These are phyloP conservation scores for Erythrophleum ivorense DNA, from an alignment of 331 rosid species.

Conservation along the genomic window DNA sequence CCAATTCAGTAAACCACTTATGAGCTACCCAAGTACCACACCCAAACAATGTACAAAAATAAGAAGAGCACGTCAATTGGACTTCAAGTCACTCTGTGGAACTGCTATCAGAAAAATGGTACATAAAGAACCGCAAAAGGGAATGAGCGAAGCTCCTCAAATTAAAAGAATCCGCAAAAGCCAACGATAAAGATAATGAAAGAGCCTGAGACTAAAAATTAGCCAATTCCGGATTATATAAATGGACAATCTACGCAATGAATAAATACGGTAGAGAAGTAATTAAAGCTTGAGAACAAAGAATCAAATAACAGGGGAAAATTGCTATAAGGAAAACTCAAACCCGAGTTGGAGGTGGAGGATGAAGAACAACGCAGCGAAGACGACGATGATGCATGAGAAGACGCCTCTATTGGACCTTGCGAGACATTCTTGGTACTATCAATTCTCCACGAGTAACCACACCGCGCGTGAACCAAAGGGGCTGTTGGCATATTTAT, in stretches of 20 bases:
- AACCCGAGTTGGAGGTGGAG: slow-evolving; percentile 15
- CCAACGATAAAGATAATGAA: not conserved
- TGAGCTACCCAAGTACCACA: not conserved
- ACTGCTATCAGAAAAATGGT: slow-evolving; percentile 15
- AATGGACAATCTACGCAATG: not conserved
- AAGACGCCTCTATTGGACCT: not conserved
- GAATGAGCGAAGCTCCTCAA: not conserved
- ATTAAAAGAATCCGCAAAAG: not conserved
- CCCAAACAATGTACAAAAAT: not conserved
- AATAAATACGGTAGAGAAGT: not conserved
- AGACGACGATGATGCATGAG: no score
- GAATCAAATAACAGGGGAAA: not conserved
- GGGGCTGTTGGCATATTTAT: slow-evolving; percentile 34
- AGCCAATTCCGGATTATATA: not conserved
- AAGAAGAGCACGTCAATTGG: not conserved
- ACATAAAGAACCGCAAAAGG: not conserved
- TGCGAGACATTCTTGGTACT: slow-evolving; percentile 25
- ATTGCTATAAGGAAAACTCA: slow-evolving; percentile 38
- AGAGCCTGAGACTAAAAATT: not conserved
- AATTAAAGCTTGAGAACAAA: slow-evolving; percentile 11
- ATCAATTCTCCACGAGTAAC: slow-evolving; percentile 25
- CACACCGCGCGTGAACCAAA: slow-evolving; percentile 30
- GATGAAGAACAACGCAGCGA: slow-evolving; percentile 36
- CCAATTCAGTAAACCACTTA: not conserved
- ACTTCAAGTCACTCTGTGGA: not conserved